Evolutionary conservation across 208 protist species (phyloP).

Genomic region (Angomonas deanei): DNA sequence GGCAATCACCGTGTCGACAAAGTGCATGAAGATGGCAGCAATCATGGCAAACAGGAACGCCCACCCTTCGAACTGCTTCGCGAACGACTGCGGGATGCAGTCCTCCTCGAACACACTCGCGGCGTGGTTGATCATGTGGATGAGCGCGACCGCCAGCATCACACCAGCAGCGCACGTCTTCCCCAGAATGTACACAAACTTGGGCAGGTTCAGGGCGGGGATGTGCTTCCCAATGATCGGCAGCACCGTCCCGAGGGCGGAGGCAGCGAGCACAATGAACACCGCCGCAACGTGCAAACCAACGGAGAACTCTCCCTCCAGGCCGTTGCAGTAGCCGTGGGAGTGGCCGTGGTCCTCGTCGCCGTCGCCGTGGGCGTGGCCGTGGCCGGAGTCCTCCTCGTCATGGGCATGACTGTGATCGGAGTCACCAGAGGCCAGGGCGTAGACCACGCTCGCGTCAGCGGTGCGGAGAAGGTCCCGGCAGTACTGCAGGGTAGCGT

Average conservation of each 20-base stretch:
- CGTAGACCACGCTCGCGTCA: neutral
- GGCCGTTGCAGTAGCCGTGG: neutral
- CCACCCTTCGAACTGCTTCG: constrained; percentile 37
- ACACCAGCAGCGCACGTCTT: constrained; percentile 52
- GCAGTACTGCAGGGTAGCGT: no score
- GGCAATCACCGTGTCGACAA: constrained; percentile 31
- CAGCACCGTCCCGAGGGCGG: constrained; percentile 39
- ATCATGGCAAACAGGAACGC: constrained; percentile 49
- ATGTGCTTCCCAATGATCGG: constrained; percentile 47
- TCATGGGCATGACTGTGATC: neutral
- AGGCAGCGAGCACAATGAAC: constrained; percentile 57
- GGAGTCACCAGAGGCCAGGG: neutral
- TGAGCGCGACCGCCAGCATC: constrained; percentile 40
- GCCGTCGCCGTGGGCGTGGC: neutral
- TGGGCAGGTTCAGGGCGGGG: constrained; percentile 18
- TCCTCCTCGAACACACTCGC: constrained; percentile 4
- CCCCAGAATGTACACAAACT: constrained; percentile 40
- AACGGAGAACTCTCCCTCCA: constrained; percentile 27
- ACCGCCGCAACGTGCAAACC: constrained; percentile 54
- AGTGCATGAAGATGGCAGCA: constrained; percentile 51
- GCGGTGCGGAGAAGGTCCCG: neutral
- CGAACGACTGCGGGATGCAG: constrained; percentile 38
- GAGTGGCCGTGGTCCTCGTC: neutral
- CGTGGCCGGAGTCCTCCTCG: neutral
- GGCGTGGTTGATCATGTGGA: constrained; percentile 43